phyloP scores from a whole-genome alignment of 2,329 filamentous ascomycete genomes.

The Alternaria triticina region DNA sequence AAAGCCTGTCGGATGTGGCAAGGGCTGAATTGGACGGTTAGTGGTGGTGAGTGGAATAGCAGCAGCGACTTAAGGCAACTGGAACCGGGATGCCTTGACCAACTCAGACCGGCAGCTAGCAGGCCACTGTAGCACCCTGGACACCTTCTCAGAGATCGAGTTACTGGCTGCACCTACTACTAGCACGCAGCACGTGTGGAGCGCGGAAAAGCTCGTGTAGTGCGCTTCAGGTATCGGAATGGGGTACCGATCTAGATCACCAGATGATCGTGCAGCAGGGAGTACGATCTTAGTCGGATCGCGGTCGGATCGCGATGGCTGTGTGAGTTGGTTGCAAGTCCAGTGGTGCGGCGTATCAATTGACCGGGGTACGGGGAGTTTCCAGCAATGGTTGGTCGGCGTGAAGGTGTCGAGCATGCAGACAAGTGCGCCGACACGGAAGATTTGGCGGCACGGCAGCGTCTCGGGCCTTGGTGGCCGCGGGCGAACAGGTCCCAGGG shows the following conservation, averaged over 20 bases:
- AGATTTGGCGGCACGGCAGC: neutral
- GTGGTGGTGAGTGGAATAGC: constrained; percentile 10
- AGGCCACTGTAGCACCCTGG: neutral
- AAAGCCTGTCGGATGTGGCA: constrained; percentile 15
- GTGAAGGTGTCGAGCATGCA: constrained; percentile 2
- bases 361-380: neutral
- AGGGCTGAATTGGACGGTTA: constrained; percentile 13
- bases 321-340: neutral
- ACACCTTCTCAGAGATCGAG: neutral
- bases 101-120: neutral
- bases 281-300: neutral
- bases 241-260: neutral
- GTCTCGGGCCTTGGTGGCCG: neutral
- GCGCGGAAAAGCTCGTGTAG: neutral
- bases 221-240: neutral
- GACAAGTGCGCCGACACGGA: neutral
- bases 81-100: constrained; percentile 17
- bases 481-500: neutral
- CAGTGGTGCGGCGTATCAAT: neutral
- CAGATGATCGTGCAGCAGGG: constrained; percentile 6
- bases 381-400: neutral
- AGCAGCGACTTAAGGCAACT: constrained; percentile 16
- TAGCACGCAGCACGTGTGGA: neutral
- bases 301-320: constrained; percentile 1
- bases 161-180: neutral